Evolutionary conservation across 441 rosid species (phyloP), one percentile per base, ranked within the genome.

Genomic region (Macaranga tanarius): DNA sequence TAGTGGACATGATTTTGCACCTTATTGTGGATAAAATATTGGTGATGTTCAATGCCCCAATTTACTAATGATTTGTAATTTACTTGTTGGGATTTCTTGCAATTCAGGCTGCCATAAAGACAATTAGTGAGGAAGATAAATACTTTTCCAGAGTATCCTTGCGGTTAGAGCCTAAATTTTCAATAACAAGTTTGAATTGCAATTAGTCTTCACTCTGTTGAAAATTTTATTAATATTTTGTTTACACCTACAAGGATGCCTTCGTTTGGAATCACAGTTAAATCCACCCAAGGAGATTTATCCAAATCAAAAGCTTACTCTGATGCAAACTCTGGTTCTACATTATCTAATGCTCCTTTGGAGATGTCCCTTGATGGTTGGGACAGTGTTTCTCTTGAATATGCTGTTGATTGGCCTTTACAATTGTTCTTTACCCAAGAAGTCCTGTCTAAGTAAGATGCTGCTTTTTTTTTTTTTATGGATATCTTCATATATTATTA

Each of bases 381-480:
- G 99, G 95, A 91, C 79, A 95, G 90, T 62, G 91, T 93, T 79
- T 89, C 93, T 61, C 95, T 95, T 51, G 97, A 92, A 81, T 95
- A 93, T 86, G 81, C 96, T 76, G 86, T 93, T 64, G 97, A 93
- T 78, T 95, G 99, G 99, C 99, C 98, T 67, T 88, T 93, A 73
- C 93, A 93, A 78, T 73, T 95, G 77, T 95, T 95, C 80, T 92
- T 92, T 74, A 89, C 99, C 74, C 98, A 91, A 79, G 98, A 95
- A 79, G 97, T 95, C 60, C 89, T 95, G 73, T 90, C 98, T 57
- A 91, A 90, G 99, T 95, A 95, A 85, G 86, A 86, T 74, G 76
- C 76, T 69, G 42, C 62, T 73, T 70, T 69, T 65, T 31, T 73
- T 70, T 69, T 65, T 31, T 47, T 48, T 62, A 20, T 67, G 52